phyloP scores from a whole-genome alignment of 2,329 filamentous ascomycete genomes.

The Epichloe gansuensis region DNA sequence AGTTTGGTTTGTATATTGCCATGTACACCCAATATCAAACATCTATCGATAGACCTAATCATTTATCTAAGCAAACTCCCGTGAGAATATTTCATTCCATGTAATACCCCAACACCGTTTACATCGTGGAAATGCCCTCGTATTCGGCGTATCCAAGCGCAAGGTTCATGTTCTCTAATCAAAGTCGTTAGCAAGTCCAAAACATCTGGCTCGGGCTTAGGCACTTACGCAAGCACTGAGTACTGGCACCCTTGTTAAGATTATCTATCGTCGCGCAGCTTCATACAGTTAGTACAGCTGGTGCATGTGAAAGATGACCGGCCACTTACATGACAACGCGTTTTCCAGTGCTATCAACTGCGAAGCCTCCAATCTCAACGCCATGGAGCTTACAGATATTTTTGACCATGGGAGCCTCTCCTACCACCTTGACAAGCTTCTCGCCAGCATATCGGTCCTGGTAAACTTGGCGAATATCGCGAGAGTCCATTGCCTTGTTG shows the following conservation, averaged over 20 bases:
- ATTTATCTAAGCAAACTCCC: too few relatives aligned
- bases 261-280: slow-evolving; percentile 77
- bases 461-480: slow-evolving; percentile 88
- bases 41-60: too few relatives aligned
- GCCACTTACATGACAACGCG: slow-evolving; percentile 59
- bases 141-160: slow-evolving; percentile 82
- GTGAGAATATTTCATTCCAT: too few relatives aligned
- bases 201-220: not conserved
- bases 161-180: slow-evolving; percentile 79
- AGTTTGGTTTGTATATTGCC: too few relatives aligned
- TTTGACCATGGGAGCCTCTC: slow-evolving; percentile 78
- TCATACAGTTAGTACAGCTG: slow-evolving; percentile 6
- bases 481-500: slow-evolving; percentile 72
- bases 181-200: slow-evolving; percentile 42
- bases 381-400: slow-evolving; percentile 75
- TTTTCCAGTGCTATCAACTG: slow-evolving; percentile 81
- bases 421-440: slow-evolving; percentile 84
- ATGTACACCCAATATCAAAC: too few relatives aligned
- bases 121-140: slow-evolving; percentile 62
- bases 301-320: slow-evolving; percentile 24
- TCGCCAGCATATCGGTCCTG: slow-evolving; percentile 94
- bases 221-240: slow-evolving; percentile 76
- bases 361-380: slow-evolving; percentile 89
- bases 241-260: slow-evolving; percentile 82
- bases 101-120: slow-evolving; percentile 8